A percentile compares a stretch with the other conserved stretches of the same genome.
Evolutionary conservation across 1,139 yeast genomes (phyloP).

Genomic region (Yamadazyma atmosphaerica): DNA sequence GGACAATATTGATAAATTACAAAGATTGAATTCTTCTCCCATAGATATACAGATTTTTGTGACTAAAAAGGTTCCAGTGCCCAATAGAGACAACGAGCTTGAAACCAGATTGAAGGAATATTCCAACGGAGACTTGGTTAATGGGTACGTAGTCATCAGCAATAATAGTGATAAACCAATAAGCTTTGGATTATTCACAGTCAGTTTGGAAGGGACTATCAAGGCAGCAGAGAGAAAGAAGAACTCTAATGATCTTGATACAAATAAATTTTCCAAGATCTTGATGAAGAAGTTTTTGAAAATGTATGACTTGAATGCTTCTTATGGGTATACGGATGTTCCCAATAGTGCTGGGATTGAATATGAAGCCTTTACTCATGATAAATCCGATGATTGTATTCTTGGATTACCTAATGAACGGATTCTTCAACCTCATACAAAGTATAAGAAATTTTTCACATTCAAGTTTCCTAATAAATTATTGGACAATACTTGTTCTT

Average conservation of each 20-base stretch:
- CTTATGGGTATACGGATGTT: slow-evolving; percentile 43
- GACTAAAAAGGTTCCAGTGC: slow-evolving; percentile 42
- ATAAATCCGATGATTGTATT: slow-evolving; percentile 46
- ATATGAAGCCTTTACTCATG: slow-evolving; percentile 44
- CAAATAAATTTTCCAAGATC: slow-evolving; percentile 27
- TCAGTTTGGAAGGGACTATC: slow-evolving; percentile 48
- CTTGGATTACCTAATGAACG: slow-evolving; percentile 56
- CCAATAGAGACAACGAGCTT: slow-evolving; percentile 30
- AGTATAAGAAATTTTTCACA: slow-evolving; percentile 62
- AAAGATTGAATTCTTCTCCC: slow-evolving; percentile 36
- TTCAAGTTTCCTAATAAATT: slow-evolving; percentile 62
- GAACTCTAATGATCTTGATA: slow-evolving; percentile 14
- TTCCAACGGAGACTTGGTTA: slow-evolving; percentile 40
- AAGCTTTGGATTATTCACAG: slow-evolving; percentile 46
- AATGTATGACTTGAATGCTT: slow-evolving; percentile 50
- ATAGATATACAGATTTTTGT: slow-evolving; percentile 45
- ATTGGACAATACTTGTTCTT: slow-evolving; percentile 58
- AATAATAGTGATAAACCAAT: slow-evolving; percentile 41
- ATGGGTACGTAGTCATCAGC: slow-evolving; percentile 40
- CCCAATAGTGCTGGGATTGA: slow-evolving; percentile 53
- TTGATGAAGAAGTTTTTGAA: slow-evolving; percentile 46
- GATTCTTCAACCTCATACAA: slow-evolving; percentile 47
- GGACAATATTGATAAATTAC: slow-evolving; percentile 45
- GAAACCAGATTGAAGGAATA: slow-evolving; percentile 49
- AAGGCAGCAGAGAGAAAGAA: slow-evolving; percentile 32